Percentiles rank a stretch among this genome's conserved stretches.
phyloP scores from a whole-genome alignment of 345 rosid species.

The Odontarrhena argentea region DNA sequence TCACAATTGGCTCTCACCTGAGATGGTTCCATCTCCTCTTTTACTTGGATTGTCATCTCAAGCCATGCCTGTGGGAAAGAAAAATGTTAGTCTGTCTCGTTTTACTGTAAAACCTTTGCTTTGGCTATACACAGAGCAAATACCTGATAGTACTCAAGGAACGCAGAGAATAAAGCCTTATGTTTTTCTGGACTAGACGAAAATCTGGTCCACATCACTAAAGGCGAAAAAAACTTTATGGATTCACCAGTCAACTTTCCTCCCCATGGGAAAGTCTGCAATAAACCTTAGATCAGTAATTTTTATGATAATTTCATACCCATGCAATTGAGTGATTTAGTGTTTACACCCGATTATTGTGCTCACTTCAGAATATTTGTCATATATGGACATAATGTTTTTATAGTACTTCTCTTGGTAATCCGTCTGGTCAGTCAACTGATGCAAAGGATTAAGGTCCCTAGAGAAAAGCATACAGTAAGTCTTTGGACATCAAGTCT shows the following conservation, averaged over 20 bases:
- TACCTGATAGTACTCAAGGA: constrained; percentile 39
- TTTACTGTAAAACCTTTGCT: not conserved
- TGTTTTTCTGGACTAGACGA: constrained; percentile 40
- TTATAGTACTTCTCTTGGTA: constrained; percentile 81
- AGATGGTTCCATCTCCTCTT: constrained; percentile 32
- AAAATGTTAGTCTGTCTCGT: constrained; percentile 9
- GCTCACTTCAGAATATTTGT: constrained; percentile 69
- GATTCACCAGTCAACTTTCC: constrained; percentile 93
- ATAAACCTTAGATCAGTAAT: constrained; percentile 49
- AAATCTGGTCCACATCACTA: constrained; percentile 43
- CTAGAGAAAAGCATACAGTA: constrained; percentile 43
- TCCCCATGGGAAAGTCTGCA: constrained; percentile 98
- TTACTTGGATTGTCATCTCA: constrained; percentile 30
- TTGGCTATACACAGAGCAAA: not conserved
- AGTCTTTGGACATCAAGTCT: constrained; percentile 1
- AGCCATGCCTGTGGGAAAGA: constrained; percentile 36
- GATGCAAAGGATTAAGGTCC: constrained; percentile 91
- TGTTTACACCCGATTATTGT: constrained; percentile 24
- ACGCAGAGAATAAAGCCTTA: constrained; percentile 38
- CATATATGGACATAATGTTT: constrained; percentile 58
- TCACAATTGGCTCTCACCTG: constrained; percentile 35
- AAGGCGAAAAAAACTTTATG: constrained; percentile 45
- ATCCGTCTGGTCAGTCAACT: constrained; percentile 49
- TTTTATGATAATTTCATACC: constrained; percentile 10
- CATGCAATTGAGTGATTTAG: not conserved